Conservation (phyloP, 306 rosid genomes). For the Trifolium repens region DNA sequence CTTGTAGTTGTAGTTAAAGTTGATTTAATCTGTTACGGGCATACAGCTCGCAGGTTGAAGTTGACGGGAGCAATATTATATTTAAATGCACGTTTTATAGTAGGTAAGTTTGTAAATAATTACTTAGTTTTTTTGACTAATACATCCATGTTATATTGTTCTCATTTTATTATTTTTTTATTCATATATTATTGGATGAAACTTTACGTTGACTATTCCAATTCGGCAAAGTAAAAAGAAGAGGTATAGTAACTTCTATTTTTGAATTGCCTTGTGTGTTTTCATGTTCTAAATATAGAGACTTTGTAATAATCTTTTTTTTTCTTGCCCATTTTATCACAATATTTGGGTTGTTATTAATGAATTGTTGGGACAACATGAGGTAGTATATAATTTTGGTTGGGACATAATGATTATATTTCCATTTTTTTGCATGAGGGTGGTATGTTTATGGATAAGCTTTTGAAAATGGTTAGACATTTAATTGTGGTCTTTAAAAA, state of each 20-base stretch:
- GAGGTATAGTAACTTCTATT: no score
- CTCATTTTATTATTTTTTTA: neutral
- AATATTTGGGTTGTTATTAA: neutral
- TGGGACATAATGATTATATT: no score
- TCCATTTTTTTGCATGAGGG: no score
- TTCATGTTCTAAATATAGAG: no score
- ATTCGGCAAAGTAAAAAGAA: no score
- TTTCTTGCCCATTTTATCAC: neutral
- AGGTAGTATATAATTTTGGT: neutral
- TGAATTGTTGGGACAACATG: neutral
- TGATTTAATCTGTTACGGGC: neutral
- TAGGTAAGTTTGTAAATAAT: neutral
- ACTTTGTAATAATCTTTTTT: no score
- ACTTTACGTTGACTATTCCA: neutral
- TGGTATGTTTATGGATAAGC: no score
- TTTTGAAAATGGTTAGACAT: no score
- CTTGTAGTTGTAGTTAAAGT: conserved; percentile 30
- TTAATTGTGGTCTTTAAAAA: no score
- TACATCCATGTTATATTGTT: neutral
- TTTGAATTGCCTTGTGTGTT: no score
- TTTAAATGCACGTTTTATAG: conserved; percentile 24
- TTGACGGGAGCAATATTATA: conserved; percentile 19
- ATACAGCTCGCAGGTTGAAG: conserved; percentile 18
- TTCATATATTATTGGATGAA: neutral
- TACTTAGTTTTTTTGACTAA: neutral